Evolutionary conservation across 495 filamentous ascomycete genomes (phyloP), one percentile per base, ranked within the genome.

Genomic region (Penicillium coffeae): DNA sequence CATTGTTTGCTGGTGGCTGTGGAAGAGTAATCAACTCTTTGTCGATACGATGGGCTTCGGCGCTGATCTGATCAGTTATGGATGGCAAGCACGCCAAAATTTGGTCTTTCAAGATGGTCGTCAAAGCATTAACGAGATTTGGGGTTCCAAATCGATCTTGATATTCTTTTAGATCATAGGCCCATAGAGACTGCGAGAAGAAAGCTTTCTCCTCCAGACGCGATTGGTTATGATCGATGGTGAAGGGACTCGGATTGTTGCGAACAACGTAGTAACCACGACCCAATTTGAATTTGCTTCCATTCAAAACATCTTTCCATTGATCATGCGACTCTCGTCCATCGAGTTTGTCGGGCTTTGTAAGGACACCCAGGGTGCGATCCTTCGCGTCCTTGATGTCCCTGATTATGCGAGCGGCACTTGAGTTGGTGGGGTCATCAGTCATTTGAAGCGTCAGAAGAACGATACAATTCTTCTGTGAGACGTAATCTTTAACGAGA

Each of bases 361-460:
- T 94, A 37, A 92, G 72, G 0, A 91, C 84, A 0, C 89, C 89
- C 21, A 92, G 70, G 8, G 83, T 88, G 3, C 88, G 75, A 6
- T 67, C 32, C 1, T 73, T 65, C 0, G 88, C 88, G 4, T 58
- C 60, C n/a, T 75, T 69, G 8, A 73, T 59, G 8, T 81, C 67
- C 0, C 75, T 67, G 16, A 90, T 79, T 2, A 89, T 65, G 0
- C 73, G 71, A 0, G 83, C 78, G 0, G 88, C 85, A n/a, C 70
- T 84, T 0, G 85, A 89, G 21, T 82, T 89, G 0, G 83, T 79
- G 0, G 85, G 72, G 45, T 95, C 88, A 10, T 77, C 74, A 0
- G 84, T 85, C 83, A 92, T 90, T 0, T 87, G 78, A 1, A 85
- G 62, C 2, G 89, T 83, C 53, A 90, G 78, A 3, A 95, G 70